Conservation (phyloP, 2,329 filamentous ascomycete genomes). For the Sclerotinia nivalis region DNA sequence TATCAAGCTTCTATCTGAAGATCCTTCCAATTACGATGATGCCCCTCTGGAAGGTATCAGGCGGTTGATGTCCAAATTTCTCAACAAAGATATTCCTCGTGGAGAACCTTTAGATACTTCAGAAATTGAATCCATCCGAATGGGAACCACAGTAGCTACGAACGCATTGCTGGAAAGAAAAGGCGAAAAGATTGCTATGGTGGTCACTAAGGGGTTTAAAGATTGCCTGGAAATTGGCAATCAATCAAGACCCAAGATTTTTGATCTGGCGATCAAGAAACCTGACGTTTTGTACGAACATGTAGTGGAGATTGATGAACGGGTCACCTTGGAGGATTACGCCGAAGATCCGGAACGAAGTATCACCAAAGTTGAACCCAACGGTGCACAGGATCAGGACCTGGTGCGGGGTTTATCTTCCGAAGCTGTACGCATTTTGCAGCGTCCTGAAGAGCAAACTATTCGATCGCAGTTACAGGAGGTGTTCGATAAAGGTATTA, state of each 20-base stretch:
- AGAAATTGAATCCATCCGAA: conserved; percentile 85
- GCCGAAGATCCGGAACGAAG: conserved; percentile 77
- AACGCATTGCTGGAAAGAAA: conserved; percentile 90
- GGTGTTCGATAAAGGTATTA: conserved; percentile 69
- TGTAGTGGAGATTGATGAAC: conserved; percentile 87
- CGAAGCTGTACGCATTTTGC: conserved; percentile 71
- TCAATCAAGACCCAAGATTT: conserved; percentile 85
- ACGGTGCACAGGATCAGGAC: conserved; percentile 51
- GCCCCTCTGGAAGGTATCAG: conserved; percentile 90
- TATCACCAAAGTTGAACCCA: conserved; percentile 52
- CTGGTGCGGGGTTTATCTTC: conserved; percentile 72
- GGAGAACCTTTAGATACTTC: conserved; percentile 79
- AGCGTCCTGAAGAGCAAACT: conserved; percentile 57
- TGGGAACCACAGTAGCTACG: conserved; percentile 94
- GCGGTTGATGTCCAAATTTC: conserved; percentile 78
- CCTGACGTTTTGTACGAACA: conserved; percentile 83
- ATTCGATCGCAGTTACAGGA: conserved; percentile 63
- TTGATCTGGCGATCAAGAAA: conserved; percentile 83
- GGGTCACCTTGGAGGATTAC: conserved; percentile 89
- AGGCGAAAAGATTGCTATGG: conserved; percentile 82
- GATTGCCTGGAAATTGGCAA: conserved; percentile 90
- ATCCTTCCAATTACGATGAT: conserved; percentile 87
- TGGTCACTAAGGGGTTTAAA: conserved; percentile 84
- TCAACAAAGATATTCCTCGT: conserved; percentile 72
- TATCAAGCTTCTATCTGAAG: conserved; percentile 87